These are phyloP conservation scores for Rhynchospora tenuis DNA, from an alignment of 176 grass and related monocot genomes.

Conservation along the genomic window DNA sequence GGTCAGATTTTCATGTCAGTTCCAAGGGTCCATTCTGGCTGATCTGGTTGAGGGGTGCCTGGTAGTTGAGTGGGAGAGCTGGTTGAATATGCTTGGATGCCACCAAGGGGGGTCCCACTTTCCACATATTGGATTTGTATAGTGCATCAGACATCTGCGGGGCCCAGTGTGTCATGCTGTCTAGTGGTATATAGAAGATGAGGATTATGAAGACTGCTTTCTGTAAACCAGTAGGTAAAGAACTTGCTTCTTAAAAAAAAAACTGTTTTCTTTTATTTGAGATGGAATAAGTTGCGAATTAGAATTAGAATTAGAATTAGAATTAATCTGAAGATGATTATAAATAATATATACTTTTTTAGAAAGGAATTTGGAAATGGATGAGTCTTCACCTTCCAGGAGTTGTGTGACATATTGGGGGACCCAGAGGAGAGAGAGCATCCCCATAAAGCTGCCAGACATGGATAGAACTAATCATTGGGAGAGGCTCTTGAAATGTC, in stretches of 20 bases:
- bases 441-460: no score
- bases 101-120: slow-evolving; percentile 76
- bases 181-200: not conserved
- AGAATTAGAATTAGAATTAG: no score
- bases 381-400: no score
- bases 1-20: slow-evolving; percentile 88
- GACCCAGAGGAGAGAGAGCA: no score
- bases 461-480: no score
- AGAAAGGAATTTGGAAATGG: no score
- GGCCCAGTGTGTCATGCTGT: not conserved
- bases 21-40: slow-evolving; percentile 57
- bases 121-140: slow-evolving; percentile 54
- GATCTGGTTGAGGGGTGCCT: slow-evolving; percentile 44
- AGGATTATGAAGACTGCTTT: not conserved
- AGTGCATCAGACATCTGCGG: slow-evolving; percentile 40
- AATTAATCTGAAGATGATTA: no score
- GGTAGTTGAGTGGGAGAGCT: slow-evolving; percentile 47
- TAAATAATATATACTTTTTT: no score
- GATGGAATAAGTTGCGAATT: no score
- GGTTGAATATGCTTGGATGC: slow-evolving; percentile 65
- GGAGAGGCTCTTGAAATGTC: no score
- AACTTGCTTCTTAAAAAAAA: not conserved
- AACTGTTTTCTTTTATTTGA: no score
- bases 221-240: not conserved
- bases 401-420: no score